Evolutionary conservation across 192 early-diverging fungal genomes (phyloP).

Genomic region (Entomortierella beljakovae): DNA sequence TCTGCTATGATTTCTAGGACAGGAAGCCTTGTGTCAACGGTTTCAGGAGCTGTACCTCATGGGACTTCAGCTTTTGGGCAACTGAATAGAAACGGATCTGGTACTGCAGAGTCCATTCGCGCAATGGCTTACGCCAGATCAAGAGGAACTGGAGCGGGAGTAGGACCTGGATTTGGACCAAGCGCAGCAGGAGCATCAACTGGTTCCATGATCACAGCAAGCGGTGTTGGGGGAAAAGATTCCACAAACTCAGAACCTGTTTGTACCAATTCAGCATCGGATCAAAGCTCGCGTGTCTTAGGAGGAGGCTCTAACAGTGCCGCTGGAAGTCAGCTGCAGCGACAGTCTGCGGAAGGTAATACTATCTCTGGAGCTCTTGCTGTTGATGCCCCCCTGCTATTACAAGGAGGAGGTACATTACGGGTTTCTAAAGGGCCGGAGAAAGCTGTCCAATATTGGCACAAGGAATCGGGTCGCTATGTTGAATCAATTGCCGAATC

Average conservation of each 20-base stretch:
- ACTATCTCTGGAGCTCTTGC: slow-evolving; percentile 37
- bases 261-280: slow-evolving; percentile 17
- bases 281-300: not conserved
- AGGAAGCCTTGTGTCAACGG: slow-evolving; percentile 40
- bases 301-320: slow-evolving; percentile 7
- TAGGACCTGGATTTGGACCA: slow-evolving; percentile 9
- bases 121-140: slow-evolving; percentile 9
- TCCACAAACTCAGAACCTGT: slow-evolving; percentile 9
- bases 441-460: slow-evolving; percentile 43
- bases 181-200: not conserved
- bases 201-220: slow-evolving; percentile 7
- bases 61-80: not conserved
- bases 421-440: slow-evolving; percentile 46
- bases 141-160: slow-evolving; percentile 18
- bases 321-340: slow-evolving; percentile 10
- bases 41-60: slow-evolving; percentile 17
- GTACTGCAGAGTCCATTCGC: slow-evolving; percentile 20
- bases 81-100: slow-evolving; percentile 22
- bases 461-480: slow-evolving; percentile 30
- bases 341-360: slow-evolving; percentile 38
- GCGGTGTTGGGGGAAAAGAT: slow-evolving; percentile 4
- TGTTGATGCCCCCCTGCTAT: slow-evolving; percentile 19
- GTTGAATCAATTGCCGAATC: slow-evolving; percentile 27
- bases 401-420: slow-evolving; percentile 37
- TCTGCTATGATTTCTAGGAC: slow-evolving; percentile 45